A percentile compares a stretch with the other conserved stretches of the same genome.
phyloP scores from a whole-genome alignment of 805 yeast species.

The Ogataea kodamae region DNA sequence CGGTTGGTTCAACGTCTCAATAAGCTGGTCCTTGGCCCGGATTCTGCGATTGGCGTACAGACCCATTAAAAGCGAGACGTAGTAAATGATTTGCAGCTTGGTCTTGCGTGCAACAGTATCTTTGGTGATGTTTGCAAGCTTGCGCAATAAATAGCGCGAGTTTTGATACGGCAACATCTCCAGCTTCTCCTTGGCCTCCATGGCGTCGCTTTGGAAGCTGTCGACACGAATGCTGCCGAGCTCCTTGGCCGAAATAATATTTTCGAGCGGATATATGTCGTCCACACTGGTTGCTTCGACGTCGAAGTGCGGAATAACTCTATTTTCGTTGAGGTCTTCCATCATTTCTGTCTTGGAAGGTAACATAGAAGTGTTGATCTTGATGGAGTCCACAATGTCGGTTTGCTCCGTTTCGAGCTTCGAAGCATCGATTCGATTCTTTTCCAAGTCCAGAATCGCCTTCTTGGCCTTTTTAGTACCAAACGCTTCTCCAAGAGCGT shows the following conservation, averaged over 20 bases:
- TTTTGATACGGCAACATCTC: constrained; percentile 59
- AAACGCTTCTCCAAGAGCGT: constrained; percentile 88
- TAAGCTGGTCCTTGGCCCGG: constrained; percentile 53
- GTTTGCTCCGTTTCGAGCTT: constrained; percentile 64
- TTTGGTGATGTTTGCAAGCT: constrained; percentile 34
- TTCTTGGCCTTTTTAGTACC: constrained; percentile 97
- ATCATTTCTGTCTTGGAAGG: constrained; percentile 69
- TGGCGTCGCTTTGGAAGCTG: constrained; percentile 51
- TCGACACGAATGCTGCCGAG: constrained; percentile 61
- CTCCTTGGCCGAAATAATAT: constrained; percentile 67
- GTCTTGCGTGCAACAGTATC: constrained; percentile 42
- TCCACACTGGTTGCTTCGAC: constrained; percentile 78
- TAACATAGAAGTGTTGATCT: constrained; percentile 61
- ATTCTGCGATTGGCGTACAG: constrained; percentile 71
- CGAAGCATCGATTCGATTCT: constrained; percentile 84
- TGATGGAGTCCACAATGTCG: constrained; percentile 80
- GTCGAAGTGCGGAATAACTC: constrained; percentile 81
- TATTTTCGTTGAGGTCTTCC: constrained; percentile 53
- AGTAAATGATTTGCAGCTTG: constrained; percentile 70
- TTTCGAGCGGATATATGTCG: constrained; percentile 73
- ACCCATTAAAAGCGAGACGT: constrained; percentile 76
- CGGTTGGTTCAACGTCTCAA: constrained; percentile 63
- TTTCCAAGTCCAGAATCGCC: constrained; percentile 75
- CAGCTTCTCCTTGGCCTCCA: constrained; percentile 43
- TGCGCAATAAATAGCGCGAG: constrained; percentile 53